Percentiles rank a stretch among this genome's conserved stretches.
Conservation (phyloP, 169 alveolate genomes). For the Toxoplasma gondii region DNA sequence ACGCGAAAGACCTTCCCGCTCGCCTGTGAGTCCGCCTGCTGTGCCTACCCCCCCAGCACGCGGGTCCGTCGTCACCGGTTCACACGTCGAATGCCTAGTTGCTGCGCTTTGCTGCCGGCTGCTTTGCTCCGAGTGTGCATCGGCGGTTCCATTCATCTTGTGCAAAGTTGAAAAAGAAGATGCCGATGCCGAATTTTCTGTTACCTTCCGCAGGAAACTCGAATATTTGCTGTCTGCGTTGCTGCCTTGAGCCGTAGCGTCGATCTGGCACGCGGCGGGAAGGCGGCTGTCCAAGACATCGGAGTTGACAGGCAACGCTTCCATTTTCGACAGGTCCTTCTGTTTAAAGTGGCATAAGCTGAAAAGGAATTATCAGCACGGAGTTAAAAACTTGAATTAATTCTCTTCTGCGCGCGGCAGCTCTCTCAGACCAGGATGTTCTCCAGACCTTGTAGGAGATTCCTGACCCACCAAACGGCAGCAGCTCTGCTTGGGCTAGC, state of each 20-base stretch:
- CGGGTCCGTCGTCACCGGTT: background rate
- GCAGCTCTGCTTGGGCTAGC: background rate
- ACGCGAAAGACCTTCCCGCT: background rate
- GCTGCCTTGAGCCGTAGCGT: background rate
- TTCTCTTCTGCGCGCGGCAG: no score
- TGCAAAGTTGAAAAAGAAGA: background rate
- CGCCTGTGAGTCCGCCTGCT: background rate
- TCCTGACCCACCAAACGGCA: no score
- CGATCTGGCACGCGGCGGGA: background rate
- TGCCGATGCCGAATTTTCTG: background rate
- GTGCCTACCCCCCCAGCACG: background rate
- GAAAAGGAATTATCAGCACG: background rate
- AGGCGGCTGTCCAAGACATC: background rate
- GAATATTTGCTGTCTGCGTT: no score
- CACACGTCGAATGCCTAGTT: background rate
- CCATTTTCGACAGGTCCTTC: background rate
- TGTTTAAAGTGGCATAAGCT: background rate
- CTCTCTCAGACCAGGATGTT: no score
- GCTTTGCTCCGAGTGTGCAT: background rate
- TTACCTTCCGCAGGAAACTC: background rate
- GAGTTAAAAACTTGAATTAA: no score
- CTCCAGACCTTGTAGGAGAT: no score
- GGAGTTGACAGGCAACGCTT: background rate
- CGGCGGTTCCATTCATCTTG: background rate
- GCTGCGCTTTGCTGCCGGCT: background rate